Conservation (phyloP, 225 moss, liverwort and hornwort species). For the Physcomitrellopsis africana region DNA sequence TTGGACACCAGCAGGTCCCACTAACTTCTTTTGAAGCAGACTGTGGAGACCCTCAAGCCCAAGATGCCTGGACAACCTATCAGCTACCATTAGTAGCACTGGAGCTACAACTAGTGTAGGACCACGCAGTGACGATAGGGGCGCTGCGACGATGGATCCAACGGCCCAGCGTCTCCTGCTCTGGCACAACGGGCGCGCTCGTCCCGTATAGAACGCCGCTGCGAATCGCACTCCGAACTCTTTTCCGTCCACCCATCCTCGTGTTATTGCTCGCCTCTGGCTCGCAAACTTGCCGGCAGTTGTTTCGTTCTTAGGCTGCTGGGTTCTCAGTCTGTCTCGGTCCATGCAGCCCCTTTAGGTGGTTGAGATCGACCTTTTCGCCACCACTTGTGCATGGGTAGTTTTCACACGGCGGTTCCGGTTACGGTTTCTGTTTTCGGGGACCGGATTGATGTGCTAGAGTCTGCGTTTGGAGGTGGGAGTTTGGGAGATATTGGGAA, state of each 20-base stretch:
- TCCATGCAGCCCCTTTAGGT: background rate
- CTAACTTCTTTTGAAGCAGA: background rate
- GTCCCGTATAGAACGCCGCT: background rate
- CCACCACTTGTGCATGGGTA: background rate
- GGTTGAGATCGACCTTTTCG: constrained; percentile 2
- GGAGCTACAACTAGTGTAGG: background rate
- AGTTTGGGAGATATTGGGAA: background rate
- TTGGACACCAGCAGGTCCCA: background rate
- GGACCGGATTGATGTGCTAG: background rate
- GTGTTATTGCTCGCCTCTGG: background rate
- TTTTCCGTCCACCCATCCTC: constrained; percentile 3
- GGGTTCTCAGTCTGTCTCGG: too few relatives aligned
- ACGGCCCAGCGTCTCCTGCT: constrained; percentile 8
- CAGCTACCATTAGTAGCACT: background rate
- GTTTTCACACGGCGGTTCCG: constrained; percentile 14
- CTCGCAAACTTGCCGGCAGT: constrained; percentile 3
- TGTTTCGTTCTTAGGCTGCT: background rate
- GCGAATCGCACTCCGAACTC: background rate
- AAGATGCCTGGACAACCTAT: constrained; percentile 31
- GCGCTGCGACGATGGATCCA: background rate
- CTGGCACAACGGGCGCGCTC: background rate
- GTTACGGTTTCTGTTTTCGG: constrained; percentile 2
- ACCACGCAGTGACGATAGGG: background rate
- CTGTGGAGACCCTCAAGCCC: background rate
- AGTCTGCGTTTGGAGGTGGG: too few relatives aligned